Evolutionary conservation across 192 early-diverging fungal genomes (phyloP), one percentile per base, ranked within the genome.

Genomic region (Umbelopsis ramanniana): DNA sequence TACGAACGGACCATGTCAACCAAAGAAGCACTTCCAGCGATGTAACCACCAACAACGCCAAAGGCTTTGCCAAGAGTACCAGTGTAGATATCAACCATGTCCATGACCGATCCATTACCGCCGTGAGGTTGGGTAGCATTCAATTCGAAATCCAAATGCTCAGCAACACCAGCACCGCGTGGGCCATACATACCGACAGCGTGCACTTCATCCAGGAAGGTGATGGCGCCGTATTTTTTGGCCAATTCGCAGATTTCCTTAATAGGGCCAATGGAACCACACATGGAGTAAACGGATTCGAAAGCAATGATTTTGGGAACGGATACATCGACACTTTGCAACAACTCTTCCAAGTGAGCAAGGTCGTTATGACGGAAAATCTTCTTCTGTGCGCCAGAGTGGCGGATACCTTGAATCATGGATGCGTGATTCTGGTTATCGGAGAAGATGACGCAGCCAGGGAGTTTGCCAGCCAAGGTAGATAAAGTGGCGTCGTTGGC

Each of bases 141-240:
- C 55, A 86, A 82, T n/a, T 87, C 84, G 81, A 88, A 93, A 77
- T 97, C 93, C 67, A 96, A 85, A 83, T 98, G 93, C 82, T 97
- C 95, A 48, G 96, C 95, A 29, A 98, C 95, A 71, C 96, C 96
- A 33, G 91, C 95, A 68, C 95, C 96, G 68, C 91, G 90, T 19
- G 90, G 86, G 10, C 96, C 96, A 77, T 98, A 98, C 95, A 98
- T 97, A 70, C 96, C 96, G n/a, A 98, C 96, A n/a, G 96, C 95
- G 72, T 98, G 96, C 37, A 98, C 96, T 79, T 98, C 95, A 74
- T 98, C 96, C 48, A 97, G 81, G 86, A 96, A 98, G 29, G 96
- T 98, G 72, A 98, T 93, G 53, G 96, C 96, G 55, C 94, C 94
- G 82, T 98, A 98, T 84, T 96, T 96, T 47, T 91, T 92, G 66